phyloP scores from a whole-genome alignment of 75 land plant species.

The Cunninghamia lanceolata region DNA sequence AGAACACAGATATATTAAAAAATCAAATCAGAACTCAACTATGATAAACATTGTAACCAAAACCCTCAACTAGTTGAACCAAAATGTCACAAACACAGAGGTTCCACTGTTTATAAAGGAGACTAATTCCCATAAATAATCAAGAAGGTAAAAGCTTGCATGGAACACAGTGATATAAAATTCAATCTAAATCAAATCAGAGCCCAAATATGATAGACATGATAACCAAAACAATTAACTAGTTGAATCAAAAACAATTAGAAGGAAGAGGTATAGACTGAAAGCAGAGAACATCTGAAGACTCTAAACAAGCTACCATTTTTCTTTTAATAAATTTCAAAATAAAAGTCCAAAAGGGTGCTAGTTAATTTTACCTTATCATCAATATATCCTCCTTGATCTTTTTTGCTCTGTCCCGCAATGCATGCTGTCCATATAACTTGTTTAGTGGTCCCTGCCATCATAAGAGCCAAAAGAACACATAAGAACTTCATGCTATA shows the following conservation, averaged over 20 bases:
- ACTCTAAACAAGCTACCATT: neutral
- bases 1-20: neutral
- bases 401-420: conserved; percentile 86
- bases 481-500: neutral
- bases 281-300: neutral
- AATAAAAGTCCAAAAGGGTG: neutral
- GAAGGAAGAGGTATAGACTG: no score
- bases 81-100: neutral
- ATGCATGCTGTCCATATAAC: conserved; percentile 96
- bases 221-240: neutral
- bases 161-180: no score
- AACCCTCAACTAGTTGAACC: neutral
- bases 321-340: neutral
- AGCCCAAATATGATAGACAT: neutral
- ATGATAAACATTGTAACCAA: neutral
- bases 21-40: neutral
- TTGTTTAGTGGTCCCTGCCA: conserved; percentile 85
- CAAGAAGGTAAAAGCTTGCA: neutral
- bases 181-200: neutral
- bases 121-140: neutral
- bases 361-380: conserved; percentile 44
- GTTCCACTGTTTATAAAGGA: no score
- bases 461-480: neutral
- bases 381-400: conserved; percentile 86
- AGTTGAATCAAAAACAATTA: neutral